Evolutionary conservation across 1,284 basidiomycete species (phyloP).

Genomic region (Ustilago tritici): DNA sequence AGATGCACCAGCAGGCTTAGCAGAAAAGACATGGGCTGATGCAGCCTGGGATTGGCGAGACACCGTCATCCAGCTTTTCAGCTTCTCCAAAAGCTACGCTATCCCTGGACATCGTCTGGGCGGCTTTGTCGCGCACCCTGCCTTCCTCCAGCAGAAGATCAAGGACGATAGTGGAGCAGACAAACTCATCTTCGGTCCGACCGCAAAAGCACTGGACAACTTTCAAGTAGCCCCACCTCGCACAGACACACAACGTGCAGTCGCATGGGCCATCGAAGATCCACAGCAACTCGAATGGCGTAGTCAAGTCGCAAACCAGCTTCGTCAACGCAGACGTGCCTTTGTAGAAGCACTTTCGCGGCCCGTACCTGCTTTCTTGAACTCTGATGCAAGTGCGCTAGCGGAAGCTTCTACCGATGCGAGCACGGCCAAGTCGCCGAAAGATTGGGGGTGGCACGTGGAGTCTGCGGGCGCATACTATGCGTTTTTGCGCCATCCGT

Average conservation of each 20-base stretch:
- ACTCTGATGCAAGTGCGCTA: constrained; percentile 27
- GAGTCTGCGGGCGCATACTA: constrained; percentile 68
- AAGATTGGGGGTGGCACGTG: constrained; percentile 66
- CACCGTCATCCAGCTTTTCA: constrained; percentile 69
- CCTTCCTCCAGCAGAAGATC: constrained; percentile 71
- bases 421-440: constrained; percentile 26
- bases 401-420: neutral
- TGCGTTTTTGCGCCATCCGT: constrained; percentile 64
- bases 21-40: constrained; percentile 16
- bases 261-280: constrained; percentile 60
- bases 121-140: constrained; percentile 77
- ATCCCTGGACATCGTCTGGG: constrained; percentile 88
- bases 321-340: constrained; percentile 75
- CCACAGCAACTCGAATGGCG: constrained; percentile 71
- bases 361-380: constrained; percentile 24
- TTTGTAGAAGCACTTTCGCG: constrained; percentile 73
- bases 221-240: constrained; percentile 71
- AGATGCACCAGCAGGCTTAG: constrained; percentile 19
- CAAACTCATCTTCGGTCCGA: constrained; percentile 50
- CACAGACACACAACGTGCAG: constrained; percentile 49
- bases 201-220: constrained; percentile 80
- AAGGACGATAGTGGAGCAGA: constrained; percentile 62
- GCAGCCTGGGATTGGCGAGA: constrained; percentile 72
- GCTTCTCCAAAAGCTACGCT: constrained; percentile 79
- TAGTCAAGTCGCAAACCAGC: constrained; percentile 72